Evolutionary conservation across 2,329 filamentous ascomycete species (phyloP).

Genomic region (Arachnopeziza araneosa): DNA sequence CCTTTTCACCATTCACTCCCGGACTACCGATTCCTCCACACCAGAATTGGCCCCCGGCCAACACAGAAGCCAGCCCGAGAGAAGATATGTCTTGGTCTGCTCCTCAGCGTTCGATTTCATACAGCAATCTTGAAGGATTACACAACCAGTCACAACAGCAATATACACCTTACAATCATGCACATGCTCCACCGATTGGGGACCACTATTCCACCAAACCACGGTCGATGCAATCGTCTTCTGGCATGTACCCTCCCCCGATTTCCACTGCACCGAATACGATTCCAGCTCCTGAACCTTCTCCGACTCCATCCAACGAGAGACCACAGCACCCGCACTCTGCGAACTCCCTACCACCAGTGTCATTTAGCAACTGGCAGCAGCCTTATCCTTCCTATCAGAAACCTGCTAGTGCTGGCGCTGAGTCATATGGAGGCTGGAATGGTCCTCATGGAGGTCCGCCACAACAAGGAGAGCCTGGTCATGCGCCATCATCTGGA

Average conservation of each 20-base stretch:
- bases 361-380: slow-evolving; percentile 24
- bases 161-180: slow-evolving; percentile 21
- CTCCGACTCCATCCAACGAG: slow-evolving; percentile 18
- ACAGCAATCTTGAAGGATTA: slow-evolving; percentile 29
- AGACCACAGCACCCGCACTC: slow-evolving; percentile 21
- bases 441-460: slow-evolving; percentile 15
- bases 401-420: slow-evolving; percentile 19
- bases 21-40: slow-evolving; percentile 29
- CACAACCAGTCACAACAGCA: slow-evolving; percentile 23
- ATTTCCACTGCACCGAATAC: slow-evolving; percentile 18
- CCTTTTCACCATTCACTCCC: slow-evolving; percentile 45
- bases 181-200: slow-evolving; percentile 13
- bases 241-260: slow-evolving; percentile 27
- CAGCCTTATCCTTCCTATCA: slow-evolving; percentile 25
- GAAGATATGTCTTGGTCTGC: slow-evolving; percentile 29
- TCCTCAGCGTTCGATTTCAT: slow-evolving; percentile 31
- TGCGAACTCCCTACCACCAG: slow-evolving; percentile 17
- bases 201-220: slow-evolving; percentile 25
- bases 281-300: slow-evolving; percentile 17
- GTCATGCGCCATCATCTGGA: slow-evolving; percentile 12
- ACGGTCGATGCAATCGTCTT: slow-evolving; percentile 19
- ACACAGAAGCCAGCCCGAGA: slow-evolving; percentile 23
- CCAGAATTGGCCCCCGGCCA: slow-evolving; percentile 26
- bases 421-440: slow-evolving; percentile 25
- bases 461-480: slow-evolving; percentile 13